phyloP scores from a whole-genome alignment of 2,329 filamentous ascomycete species.

The Sarocladium brachiariae region DNA sequence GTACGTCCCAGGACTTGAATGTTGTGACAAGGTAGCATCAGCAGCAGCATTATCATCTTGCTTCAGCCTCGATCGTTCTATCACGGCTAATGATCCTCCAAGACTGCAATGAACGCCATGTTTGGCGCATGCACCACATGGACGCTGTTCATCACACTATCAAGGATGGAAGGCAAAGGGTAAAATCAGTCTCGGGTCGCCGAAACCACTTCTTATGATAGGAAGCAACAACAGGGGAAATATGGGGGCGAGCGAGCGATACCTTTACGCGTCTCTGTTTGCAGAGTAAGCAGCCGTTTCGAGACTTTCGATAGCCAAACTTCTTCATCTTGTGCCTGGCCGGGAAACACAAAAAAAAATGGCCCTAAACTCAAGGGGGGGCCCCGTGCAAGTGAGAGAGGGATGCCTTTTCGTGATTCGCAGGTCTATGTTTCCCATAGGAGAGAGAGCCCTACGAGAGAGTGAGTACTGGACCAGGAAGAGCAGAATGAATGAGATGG shows the following conservation, averaged over 20 bases:
- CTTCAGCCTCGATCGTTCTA: too few relatives aligned
- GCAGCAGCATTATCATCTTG: too few relatives aligned
- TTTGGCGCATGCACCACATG: background rate
- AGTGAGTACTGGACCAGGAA: background rate
- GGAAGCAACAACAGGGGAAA: background rate
- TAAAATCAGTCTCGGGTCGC: too few relatives aligned
- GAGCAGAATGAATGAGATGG: too few relatives aligned
- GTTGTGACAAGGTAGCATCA: background rate
- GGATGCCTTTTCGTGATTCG: too few relatives aligned
- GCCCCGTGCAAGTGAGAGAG: too few relatives aligned
- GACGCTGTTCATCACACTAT: constrained; percentile 5
- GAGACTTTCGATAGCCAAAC: constrained; percentile 5
- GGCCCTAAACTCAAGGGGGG: too few relatives aligned
- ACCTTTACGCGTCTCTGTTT: constrained; percentile 3
- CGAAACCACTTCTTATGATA: too few relatives aligned
- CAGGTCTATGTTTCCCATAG: too few relatives aligned
- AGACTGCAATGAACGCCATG: constrained; percentile 3
- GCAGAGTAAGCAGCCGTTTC: constrained; percentile 2
- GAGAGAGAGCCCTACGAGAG: background rate
- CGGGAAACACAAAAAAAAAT: background rate
- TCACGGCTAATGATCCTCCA: too few relatives aligned
- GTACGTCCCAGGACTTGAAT: background rate
- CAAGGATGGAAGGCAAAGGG: background rate
- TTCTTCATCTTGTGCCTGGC: constrained; percentile 5
- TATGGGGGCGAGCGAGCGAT: background rate